Conservation (phyloP, 2,329 filamentous ascomycete genomes). For the Alternaria gaisen region DNA sequence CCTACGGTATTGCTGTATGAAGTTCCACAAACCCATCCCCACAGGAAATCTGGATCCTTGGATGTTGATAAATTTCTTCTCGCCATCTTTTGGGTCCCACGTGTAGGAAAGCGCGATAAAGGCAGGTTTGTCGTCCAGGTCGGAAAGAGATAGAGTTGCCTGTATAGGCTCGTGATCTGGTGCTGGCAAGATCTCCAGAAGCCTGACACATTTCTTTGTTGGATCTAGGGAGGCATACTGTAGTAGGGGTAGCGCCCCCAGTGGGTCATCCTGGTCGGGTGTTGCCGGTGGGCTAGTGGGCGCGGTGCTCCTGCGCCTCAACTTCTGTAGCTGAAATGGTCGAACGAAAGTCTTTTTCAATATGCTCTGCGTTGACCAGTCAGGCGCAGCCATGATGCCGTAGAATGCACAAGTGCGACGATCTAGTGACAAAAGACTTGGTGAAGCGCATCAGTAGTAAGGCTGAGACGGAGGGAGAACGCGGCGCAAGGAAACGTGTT, state of each 20-base stretch:
- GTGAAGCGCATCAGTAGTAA: background rate
- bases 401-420: background rate
- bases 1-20: constrained; percentile 23
- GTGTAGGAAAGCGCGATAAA: constrained; percentile 28
- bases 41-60: constrained; percentile 15
- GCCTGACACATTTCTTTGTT: constrained; percentile 13
- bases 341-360: constrained; percentile 13
- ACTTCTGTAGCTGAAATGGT: constrained; percentile 8
- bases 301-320: constrained; percentile 5
- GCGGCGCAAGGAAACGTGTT: background rate
- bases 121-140: constrained; percentile 17
- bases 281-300: background rate
- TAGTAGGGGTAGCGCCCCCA: background rate
- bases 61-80: constrained; percentile 12
- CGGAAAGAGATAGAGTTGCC: constrained; percentile 5
- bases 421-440: background rate
- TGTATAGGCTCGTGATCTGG: constrained; percentile 13
- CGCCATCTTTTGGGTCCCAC: constrained; percentile 20
- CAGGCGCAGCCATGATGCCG: background rate
- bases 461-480: background rate
- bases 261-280: background rate
- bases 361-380: background rate
- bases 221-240: constrained; percentile 17
- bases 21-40: constrained; percentile 24
- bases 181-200: constrained; percentile 15